A percentile compares a stretch with the other conserved stretches of the same genome.
Evolutionary conservation across 306 rosid genomes (phyloP).

Genomic region (Prinsepia uniflora): DNA sequence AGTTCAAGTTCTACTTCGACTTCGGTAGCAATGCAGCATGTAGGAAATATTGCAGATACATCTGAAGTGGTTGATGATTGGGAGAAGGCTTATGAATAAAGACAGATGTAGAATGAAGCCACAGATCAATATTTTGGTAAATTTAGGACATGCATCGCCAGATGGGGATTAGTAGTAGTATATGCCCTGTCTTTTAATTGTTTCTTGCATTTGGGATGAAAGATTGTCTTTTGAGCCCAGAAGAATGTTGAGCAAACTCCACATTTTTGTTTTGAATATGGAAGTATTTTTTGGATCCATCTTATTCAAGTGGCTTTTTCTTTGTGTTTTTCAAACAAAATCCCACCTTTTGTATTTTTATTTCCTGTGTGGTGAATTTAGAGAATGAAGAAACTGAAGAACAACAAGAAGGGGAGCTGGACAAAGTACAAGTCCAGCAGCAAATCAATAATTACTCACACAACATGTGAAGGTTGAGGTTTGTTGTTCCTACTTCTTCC

Average conservation of each 20-base stretch:
- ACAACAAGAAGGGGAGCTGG: not conserved
- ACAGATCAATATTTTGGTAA: not conserved
- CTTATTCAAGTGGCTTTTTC: not conserved
- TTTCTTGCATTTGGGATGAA: slow-evolving; percentile 30
- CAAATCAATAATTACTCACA: not conserved
- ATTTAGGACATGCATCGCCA: slow-evolving; percentile 3
- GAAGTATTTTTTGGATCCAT: not conserved
- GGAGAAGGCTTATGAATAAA: slow-evolving; percentile 74
- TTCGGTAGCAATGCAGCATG: slow-evolving; percentile 27
- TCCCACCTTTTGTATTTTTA: not conserved
- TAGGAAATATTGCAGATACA: slow-evolving; percentile 29
- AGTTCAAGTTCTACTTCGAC: slow-evolving; percentile 12
- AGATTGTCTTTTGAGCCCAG: not conserved
- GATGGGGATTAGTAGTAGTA: slow-evolving; percentile 16
- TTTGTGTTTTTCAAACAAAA: not conserved
- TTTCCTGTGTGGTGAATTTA: not conserved
- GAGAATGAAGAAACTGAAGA: not conserved
- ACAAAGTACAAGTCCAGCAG: not conserved
- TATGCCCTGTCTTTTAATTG: slow-evolving; percentile 9
- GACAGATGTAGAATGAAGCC: not conserved
- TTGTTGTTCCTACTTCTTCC: not conserved
- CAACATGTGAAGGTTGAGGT: not conserved
- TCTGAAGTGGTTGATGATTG: slow-evolving; percentile 82
- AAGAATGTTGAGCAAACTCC: not conserved
- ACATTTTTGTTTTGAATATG: not conserved